These are phyloP conservation scores for Rosa chinensis DNA, from an alignment of 306 rosid species.

Conservation along the genomic window DNA sequence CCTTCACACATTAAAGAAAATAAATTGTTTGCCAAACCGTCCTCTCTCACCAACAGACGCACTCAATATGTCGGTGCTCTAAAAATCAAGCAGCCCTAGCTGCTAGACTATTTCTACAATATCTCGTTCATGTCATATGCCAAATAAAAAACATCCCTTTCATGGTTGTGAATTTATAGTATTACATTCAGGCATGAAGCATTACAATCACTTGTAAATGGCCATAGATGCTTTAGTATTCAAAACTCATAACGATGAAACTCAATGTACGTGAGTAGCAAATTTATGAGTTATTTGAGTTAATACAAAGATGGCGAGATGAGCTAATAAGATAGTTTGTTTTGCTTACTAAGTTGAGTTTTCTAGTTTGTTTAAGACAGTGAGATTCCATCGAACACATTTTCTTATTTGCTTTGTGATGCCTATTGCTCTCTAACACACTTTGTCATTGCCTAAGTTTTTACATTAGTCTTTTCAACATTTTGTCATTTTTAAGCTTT, in stretches of 20 bases:
- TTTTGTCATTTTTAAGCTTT: too few relatives aligned
- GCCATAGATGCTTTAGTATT: neutral
- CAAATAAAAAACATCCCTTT: neutral
- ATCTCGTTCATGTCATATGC: neutral
- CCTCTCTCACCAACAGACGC: neutral
- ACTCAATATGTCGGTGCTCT: constrained; percentile 21
- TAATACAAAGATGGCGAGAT: too few relatives aligned
- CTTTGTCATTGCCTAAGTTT: too few relatives aligned
- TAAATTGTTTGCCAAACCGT: neutral
- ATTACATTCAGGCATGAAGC: neutral
- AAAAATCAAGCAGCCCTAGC: neutral
- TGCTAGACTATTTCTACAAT: neutral
- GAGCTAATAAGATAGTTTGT: too few relatives aligned
- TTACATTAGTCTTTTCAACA: too few relatives aligned
- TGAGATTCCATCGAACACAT: too few relatives aligned
- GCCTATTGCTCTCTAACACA: too few relatives aligned
- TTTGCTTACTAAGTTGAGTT: too few relatives aligned
- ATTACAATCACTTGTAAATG: neutral
- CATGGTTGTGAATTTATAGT: neutral
- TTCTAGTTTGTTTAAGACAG: too few relatives aligned
- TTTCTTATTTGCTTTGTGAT: too few relatives aligned
- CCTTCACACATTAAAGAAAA: neutral
- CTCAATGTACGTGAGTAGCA: too few relatives aligned
- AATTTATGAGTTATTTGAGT: too few relatives aligned
- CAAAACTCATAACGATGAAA: neutral